These are phyloP conservation scores for Diaporthe vaccinii DNA, from an alignment of 2,329 filamentous ascomycete genomes.

Conservation along the genomic window DNA sequence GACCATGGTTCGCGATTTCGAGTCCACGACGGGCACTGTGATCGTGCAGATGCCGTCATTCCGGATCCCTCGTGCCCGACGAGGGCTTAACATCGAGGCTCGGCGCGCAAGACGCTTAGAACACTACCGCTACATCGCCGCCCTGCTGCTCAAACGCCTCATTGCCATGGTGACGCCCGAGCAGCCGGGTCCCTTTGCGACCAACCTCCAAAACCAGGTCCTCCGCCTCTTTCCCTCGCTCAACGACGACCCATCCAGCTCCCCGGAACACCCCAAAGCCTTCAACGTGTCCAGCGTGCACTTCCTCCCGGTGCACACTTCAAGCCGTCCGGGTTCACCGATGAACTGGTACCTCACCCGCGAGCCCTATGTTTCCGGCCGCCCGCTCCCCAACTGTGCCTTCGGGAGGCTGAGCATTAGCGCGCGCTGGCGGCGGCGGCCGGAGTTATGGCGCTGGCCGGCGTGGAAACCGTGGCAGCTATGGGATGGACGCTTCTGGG, in stretches of 20 bases:
- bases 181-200: constrained; percentile 55
- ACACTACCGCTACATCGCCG: constrained; percentile 59
- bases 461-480: constrained; percentile 54
- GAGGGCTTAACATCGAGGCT: constrained; percentile 42
- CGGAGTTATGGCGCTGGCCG: constrained; percentile 46
- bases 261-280: constrained; percentile 44
- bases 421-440: constrained; percentile 33
- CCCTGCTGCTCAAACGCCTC: constrained; percentile 61
- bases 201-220: constrained; percentile 60
- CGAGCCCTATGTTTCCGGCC: constrained; percentile 58
- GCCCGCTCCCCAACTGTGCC: constrained; percentile 49
- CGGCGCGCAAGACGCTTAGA: constrained; percentile 48
- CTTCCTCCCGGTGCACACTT: constrained; percentile 55
- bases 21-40: constrained; percentile 62
- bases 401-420: constrained; percentile 40
- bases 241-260: constrained; percentile 37
- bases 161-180: constrained; percentile 66
- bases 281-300: constrained; percentile 64
- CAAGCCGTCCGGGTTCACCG: constrained; percentile 30
- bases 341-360: constrained; percentile 61
- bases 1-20: constrained; percentile 62
- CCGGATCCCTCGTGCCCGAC: constrained; percentile 41
- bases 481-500: constrained; percentile 75
- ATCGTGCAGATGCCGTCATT: constrained; percentile 60
- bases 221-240: constrained; percentile 64